A percentile compares a stretch with the other conserved stretches of the same genome.
Evolutionary conservation across 2,329 filamentous ascomycete species (phyloP).

Genomic region (Lanzia echinophila): DNA sequence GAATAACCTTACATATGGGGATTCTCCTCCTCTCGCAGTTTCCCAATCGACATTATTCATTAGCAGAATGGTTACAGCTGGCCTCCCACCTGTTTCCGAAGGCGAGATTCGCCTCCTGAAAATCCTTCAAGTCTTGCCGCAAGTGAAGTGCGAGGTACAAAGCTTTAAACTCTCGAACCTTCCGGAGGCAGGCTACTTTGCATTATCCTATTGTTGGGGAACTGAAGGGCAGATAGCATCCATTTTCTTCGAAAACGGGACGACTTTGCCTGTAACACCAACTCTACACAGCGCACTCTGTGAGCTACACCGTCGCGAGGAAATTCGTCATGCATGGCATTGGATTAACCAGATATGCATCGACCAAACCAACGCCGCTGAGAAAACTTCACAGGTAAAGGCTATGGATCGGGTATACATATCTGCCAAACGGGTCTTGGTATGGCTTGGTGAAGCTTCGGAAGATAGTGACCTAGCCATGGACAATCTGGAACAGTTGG

Average conservation of each 20-base stretch:
- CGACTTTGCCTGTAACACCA: neutral
- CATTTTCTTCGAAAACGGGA: neutral
- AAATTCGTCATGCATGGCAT: neutral
- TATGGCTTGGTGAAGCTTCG: constrained; percentile 5
- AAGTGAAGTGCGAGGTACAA: too few species aligned
- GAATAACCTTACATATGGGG: too few species aligned
- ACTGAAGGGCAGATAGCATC: neutral
- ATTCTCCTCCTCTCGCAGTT: too few species aligned
- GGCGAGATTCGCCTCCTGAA: too few species aligned
- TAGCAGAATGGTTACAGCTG: too few species aligned
- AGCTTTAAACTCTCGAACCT: too few species aligned
- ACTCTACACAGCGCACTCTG: neutral
- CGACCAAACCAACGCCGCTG: constrained; percentile 19
- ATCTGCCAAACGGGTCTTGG: neutral
- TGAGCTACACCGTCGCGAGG: neutral
- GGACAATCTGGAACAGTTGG: neutral
- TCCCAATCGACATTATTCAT: too few species aligned
- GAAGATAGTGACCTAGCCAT: constrained; percentile 6
- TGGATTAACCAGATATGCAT: constrained; percentile 23
- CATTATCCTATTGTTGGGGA: constrained; percentile 6
- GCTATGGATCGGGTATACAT: constrained; percentile 11
- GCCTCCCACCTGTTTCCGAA: too few species aligned
- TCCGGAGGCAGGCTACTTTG: neutral
- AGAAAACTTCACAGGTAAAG: constrained; percentile 19
- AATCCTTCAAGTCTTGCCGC: too few species aligned